A percentile compares a stretch with the other conserved stretches of the same genome.
Conservation (phyloP, 352 stramenopile genomes). For the Aphanomyces euteiches region DNA sequence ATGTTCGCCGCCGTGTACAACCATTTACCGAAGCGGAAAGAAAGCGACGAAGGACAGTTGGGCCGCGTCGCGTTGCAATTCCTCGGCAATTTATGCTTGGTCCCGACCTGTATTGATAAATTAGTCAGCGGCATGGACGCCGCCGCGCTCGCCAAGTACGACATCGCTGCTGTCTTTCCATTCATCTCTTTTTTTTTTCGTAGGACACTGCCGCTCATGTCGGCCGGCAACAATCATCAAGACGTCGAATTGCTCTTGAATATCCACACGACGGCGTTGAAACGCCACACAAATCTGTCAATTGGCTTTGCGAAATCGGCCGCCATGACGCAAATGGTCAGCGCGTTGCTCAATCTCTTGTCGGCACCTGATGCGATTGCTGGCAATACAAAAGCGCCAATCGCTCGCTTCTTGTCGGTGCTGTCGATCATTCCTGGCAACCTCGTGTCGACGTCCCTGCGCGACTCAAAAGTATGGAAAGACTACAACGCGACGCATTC, state of each 20-base stretch:
- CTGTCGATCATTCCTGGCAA: slow-evolving; percentile 79
- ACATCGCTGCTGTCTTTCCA: neutral
- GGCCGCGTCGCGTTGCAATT: slow-evolving; percentile 76
- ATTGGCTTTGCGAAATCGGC: slow-evolving; percentile 80
- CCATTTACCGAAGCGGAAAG: slow-evolving; percentile 68
- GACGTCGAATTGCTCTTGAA: slow-evolving; percentile 81
- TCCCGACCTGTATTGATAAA: slow-evolving; percentile 82
- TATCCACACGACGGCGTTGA: slow-evolving; percentile 85
- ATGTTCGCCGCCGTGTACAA: slow-evolving; percentile 82
- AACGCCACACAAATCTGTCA: slow-evolving; percentile 79
- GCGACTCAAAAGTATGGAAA: slow-evolving; percentile 28
- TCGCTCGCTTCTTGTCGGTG: slow-evolving; percentile 74
- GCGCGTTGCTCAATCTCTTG: slow-evolving; percentile 74
- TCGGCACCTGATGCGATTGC: slow-evolving; percentile 69
- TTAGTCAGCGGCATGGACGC: slow-evolving; percentile 86
- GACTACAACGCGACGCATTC: slow-evolving; percentile 22
- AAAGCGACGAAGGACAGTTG: slow-evolving; percentile 75
- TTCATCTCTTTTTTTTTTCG: neutral
- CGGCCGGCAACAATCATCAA: slow-evolving; percentile 62
- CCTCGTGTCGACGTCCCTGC: slow-evolving; percentile 19
- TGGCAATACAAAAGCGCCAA: slow-evolving; percentile 77
- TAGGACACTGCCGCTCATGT: slow-evolving; percentile 56
- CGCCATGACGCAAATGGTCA: slow-evolving; percentile 72
- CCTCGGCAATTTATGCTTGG: slow-evolving; percentile 79
- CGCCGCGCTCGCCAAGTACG: slow-evolving; percentile 55